Evolutionary conservation across 176 grass and related monocot species (phyloP).

Genomic region (Carex parvula): DNA sequence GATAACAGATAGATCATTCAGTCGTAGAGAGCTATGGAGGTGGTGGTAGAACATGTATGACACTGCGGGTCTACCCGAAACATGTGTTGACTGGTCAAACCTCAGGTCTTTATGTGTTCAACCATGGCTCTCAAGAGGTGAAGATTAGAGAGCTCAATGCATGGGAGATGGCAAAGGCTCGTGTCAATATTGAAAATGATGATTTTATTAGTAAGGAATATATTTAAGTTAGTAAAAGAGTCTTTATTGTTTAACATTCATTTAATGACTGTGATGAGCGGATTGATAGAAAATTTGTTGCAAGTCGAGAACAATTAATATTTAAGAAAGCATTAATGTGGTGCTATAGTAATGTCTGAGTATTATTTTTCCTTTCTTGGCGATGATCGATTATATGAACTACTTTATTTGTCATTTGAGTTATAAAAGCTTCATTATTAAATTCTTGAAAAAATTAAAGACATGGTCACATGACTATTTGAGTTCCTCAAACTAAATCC

Average conservation of each 20-base stretch:
- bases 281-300: not conserved
- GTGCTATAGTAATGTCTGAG: not conserved
- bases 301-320: not conserved
- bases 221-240: not conserved
- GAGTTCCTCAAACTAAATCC: no score
- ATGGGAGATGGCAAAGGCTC: slow-evolving; percentile 51
- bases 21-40: slow-evolving; percentile 57
- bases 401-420: no score
- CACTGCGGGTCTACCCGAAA: slow-evolving; percentile 54
- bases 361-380: not conserved
- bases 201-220: slow-evolving; percentile 10
- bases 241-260: not conserved
- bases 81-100: slow-evolving; percentile 25
- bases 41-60: slow-evolving; percentile 49
- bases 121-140: slow-evolving; percentile 40
- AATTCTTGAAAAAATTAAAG: not conserved
- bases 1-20: slow-evolving; percentile 60
- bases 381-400: no score
- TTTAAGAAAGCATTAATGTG: not conserved
- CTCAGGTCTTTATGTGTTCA: slow-evolving; percentile 49
- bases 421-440: no score
- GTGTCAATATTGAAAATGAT: slow-evolving; percentile 31
- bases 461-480: not conserved
- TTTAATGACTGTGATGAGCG: not conserved
- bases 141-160: slow-evolving; percentile 47